Evolutionary conservation across 139 green algal species (phyloP), one percentile per base, ranked within the genome.

Genomic region (Chlorella vulgaris): DNA sequence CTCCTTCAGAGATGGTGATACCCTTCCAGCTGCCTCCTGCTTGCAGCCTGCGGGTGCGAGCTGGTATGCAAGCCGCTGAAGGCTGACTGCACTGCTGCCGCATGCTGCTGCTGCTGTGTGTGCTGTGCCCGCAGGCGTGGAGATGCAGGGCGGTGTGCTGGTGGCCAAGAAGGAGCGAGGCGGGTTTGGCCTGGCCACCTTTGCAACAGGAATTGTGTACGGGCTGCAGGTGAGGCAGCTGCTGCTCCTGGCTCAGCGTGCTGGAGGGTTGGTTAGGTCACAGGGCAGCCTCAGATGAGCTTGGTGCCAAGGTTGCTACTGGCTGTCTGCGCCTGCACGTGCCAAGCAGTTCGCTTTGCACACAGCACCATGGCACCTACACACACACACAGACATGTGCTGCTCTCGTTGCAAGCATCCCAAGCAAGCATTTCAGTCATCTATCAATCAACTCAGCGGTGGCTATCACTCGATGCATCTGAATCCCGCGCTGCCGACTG

Each of bases 191-290:
- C 70, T 92, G 35, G 91, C 90, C 50, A 99, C 95, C 0, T 97
- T 96, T 83, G 90, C 88, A 36, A 98, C 96, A 8, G 97, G 97
- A 65, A 95, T 99, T 68, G 90, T 99, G 42, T 97, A 98, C 79
- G 97, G 97, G 4, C 87, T 99, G 61, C 96, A 78, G 71, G 71
- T 78, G 71, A 1, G 70, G n/a, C n/a, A n/a, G n/a, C n/a, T n/a
- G n/a, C n/a, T n/a, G n/a, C n/a, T 58, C 15, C 15, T 58, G 15
- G 47, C 15, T 58, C 10, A 58, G 15, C 15, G 10, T 24, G 47
- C 13, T 10, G 47, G 47, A 58, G 47, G 47, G 47, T n/a, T n/a
- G 47, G 47, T 10, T 24, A 58, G 47, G 10, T 10, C 47, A 15
- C 15, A 15, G 13, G 47, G 10, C 13, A 24, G 47, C 15, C 15